Evolutionary conservation across 2,329 filamentous ascomycete species (phyloP), one percentile per base, ranked within the genome.

Genomic region (Nemania abortiva): DNA sequence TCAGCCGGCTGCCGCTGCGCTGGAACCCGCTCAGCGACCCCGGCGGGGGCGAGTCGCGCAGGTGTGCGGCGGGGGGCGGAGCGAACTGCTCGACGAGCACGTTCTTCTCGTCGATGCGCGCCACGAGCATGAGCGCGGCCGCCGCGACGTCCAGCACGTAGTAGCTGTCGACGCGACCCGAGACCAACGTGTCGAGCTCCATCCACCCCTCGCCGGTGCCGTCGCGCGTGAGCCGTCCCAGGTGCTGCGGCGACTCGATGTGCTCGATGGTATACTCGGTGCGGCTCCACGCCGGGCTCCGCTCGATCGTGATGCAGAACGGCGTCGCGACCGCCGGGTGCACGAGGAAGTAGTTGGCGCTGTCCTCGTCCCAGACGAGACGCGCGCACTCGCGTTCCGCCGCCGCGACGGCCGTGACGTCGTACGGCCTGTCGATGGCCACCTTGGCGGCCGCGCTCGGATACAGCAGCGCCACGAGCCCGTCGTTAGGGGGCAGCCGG

Each of bases 351-450:
- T 90, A 86, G 73, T 82, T 86, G 6, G 80, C 78, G 65, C 82
- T 85, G 75, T 91, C 89, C 34, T 87, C 86, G 75, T 91, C 89
- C 87, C 90, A 94, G n/a, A 92, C 88, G 1, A 95, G 86, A 2
- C 90, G 86, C 27, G 89, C 92, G 73, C 88, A 90, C 80, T 94
- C 91, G 37, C 87, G 85, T 77, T 92, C 89, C 0, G 91, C 91
- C 39, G 90, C 87, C 66, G 85, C 84, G 3, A 90, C 84, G 10
- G 90, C 86, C 0, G 86, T 83, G 1, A 86, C 83, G 75, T 92
- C 89, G 52, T 86, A 83, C 2, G 90, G 81, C 29, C 86, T 84
- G 66, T 91, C 89, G 1, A 90, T 82, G 1, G 89, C 90, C 78
- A 90, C 85, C 53, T 86, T 88, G 0, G 90, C 87, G 13, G 90